A percentile compares a stretch with the other conserved stretches of the same genome.
Evolutionary conservation across 1,284 basidiomycete species (phyloP).

Genomic region (Anthracocystis walkeri): DNA sequence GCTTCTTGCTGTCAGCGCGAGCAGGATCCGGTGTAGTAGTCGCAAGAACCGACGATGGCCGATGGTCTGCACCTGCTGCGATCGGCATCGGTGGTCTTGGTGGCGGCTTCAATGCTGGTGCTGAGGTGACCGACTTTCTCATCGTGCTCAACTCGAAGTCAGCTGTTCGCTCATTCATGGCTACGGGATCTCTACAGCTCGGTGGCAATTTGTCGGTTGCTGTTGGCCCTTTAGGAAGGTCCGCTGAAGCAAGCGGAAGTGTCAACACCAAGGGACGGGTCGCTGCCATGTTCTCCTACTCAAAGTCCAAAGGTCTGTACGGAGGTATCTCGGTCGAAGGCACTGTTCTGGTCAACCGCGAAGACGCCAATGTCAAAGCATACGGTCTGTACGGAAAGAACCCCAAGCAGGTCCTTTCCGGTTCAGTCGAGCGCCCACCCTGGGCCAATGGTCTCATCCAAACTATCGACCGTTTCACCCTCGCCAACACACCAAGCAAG

Average conservation of each 20-base stretch:
- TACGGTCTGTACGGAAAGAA: constrained; percentile 60
- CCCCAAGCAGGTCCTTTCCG: constrained; percentile 63
- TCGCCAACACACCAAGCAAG: constrained; percentile 45
- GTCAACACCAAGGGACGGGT: constrained; percentile 87
- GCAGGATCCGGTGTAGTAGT: constrained; percentile 94
- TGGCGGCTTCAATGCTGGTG: constrained; percentile 82
- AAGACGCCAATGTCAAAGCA: constrained; percentile 75
- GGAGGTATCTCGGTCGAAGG: constrained; percentile 89
- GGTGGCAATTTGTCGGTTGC: constrained; percentile 77
- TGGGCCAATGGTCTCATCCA: constrained; percentile 49
- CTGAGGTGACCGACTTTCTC: constrained; percentile 93
- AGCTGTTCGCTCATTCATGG: constrained; percentile 87
- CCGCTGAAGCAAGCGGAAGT: constrained; percentile 90
- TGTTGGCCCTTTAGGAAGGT: constrained; percentile 91
- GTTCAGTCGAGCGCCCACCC: constrained; percentile 52
- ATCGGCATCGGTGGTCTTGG: constrained; percentile 87
- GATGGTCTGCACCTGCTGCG: constrained; percentile 93
- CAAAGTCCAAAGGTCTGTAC: constrained; percentile 91
- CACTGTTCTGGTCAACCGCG: constrained; percentile 92
- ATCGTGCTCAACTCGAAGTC: constrained; percentile 87
- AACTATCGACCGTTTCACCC: constrained; percentile 58
- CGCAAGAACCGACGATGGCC: constrained; percentile 83
- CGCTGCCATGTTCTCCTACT: constrained; percentile 91
- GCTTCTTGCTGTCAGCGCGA: constrained; percentile 74
- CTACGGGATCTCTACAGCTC: constrained; percentile 88